Percentiles rank a stretch among this genome's conserved stretches.
phyloP scores from a whole-genome alignment of 2,329 filamentous ascomycete genomes.

The Nigrospora sphaerica region DNA sequence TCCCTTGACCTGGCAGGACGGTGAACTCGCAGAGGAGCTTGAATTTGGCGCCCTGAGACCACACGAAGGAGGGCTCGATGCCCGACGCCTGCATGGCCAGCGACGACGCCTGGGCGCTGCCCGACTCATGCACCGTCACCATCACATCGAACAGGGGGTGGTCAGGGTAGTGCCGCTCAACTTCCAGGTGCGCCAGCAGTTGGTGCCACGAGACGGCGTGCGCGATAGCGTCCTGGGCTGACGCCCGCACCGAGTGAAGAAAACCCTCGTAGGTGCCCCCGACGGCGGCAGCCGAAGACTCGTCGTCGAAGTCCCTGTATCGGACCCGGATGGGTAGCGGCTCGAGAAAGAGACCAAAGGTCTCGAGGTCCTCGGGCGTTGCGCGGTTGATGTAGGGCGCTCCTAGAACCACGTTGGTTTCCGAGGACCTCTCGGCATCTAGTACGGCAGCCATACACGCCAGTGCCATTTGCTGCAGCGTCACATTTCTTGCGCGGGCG shows the following conservation, averaged over 20 bases:
- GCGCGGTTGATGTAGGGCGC: constrained; percentile 19
- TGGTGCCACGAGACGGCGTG: constrained; percentile 21
- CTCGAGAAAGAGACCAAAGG: constrained; percentile 21
- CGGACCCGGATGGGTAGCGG: constrained; percentile 17
- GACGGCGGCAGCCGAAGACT: too few relatives aligned
- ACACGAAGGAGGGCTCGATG: too few relatives aligned
- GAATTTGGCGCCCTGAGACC: constrained; percentile 11
- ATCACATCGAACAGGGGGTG: constrained; percentile 15
- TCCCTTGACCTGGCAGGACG: too few relatives aligned
- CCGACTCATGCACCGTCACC: constrained; percentile 16
- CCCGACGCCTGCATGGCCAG: not conserved
- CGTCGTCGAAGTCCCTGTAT: too few relatives aligned
- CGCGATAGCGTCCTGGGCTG: constrained; percentile 16
- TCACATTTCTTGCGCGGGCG: too few relatives aligned
- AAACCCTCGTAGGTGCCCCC: not conserved
- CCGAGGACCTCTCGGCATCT: not conserved
- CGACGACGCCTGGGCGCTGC: too few relatives aligned
- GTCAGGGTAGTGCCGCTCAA: constrained; percentile 2
- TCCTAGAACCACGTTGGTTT: constrained; percentile 17
- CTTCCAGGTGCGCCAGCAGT: constrained; percentile 16
- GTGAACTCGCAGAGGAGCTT: constrained; percentile 10
- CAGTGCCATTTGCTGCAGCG: not conserved
- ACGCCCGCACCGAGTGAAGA: constrained; percentile 9
- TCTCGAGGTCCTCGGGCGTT: constrained; percentile 10
- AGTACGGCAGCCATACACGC: not conserved